These are phyloP conservation scores for Ceratocystis papillata DNA, from an alignment of 2,329 filamentous ascomycete species.

Conservation along the genomic window DNA sequence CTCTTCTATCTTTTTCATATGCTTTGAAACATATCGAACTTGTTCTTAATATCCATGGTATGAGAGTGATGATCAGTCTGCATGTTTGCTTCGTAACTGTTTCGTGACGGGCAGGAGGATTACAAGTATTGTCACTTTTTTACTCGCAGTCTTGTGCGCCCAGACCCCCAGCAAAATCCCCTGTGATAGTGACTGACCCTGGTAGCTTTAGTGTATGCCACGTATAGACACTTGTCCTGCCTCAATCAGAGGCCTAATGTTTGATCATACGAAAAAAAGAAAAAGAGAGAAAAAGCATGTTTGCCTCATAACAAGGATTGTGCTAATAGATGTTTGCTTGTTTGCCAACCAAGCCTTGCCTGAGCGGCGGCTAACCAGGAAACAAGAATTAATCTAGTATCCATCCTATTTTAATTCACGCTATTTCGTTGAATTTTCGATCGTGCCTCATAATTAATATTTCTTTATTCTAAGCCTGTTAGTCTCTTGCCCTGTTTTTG, in stretches of 20 bases:
- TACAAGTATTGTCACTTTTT: too few relatives aligned
- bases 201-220: too few relatives aligned
- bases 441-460: slow-evolving; percentile 19
- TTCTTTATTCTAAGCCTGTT: slow-evolving; percentile 12
- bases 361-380: background rate
- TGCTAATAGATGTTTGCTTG: background rate
- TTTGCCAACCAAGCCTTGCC: background rate
- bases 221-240: too few relatives aligned
- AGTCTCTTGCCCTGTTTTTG: slow-evolving; percentile 2
- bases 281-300: background rate
- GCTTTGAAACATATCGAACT: background rate
- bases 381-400: background rate
- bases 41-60: background rate
- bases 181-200: too few relatives aligned
- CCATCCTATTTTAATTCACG: background rate
- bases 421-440: background rate
- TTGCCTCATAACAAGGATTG: background rate
- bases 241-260: background rate
- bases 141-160: too few relatives aligned
- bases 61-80: background rate
- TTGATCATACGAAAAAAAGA: background rate
- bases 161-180: too few relatives aligned
- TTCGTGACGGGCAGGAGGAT: too few relatives aligned
- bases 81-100: too few relatives aligned
- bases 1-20: background rate